Percentiles rank a stretch among this genome's conserved stretches.
Conservation (phyloP, 148 eudicot genomes). For the Rhododendron simsii region DNA sequence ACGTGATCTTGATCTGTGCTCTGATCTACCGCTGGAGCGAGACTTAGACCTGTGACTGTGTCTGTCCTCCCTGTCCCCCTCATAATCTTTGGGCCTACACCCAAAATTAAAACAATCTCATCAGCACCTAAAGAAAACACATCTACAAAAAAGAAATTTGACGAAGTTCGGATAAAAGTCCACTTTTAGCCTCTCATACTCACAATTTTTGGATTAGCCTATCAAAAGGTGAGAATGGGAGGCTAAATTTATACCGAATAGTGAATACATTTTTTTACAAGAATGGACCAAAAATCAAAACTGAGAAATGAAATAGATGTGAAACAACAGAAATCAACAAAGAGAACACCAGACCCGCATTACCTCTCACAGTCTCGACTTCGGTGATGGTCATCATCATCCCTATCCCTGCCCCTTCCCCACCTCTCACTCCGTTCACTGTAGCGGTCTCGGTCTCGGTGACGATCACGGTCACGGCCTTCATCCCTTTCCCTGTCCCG, state of each 20-base stretch:
- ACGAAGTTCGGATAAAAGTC: not conserved
- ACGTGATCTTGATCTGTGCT: constrained; percentile 69
- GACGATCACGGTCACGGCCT: constrained; percentile 21
- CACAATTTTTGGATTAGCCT: not conserved
- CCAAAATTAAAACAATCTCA: not conserved
- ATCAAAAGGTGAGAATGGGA: not conserved
- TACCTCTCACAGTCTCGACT: constrained; percentile 69
- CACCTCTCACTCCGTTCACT: constrained; percentile 66
- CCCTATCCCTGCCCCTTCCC: constrained; percentile 67
- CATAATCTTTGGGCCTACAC: not conserved
- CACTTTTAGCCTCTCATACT: not conserved
- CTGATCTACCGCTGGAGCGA: constrained; percentile 67
- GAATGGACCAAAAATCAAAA: not conserved
- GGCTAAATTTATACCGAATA: not conserved
- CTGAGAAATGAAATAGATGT: not conserved
- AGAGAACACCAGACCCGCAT: not conserved
- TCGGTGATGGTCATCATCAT: constrained; percentile 50
- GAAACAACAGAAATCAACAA: not conserved
- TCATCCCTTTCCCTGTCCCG: constrained; percentile 34
- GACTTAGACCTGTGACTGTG: constrained; percentile 64
- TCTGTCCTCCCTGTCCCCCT: constrained; percentile 65
- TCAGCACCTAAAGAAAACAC: not conserved
- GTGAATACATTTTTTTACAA: not conserved
- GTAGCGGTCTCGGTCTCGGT: constrained; percentile 26
- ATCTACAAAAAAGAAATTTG: not conserved